phyloP scores from a whole-genome alignment of 2,329 filamentous ascomycete species.

The Aspergillus eucalypticola region DNA sequence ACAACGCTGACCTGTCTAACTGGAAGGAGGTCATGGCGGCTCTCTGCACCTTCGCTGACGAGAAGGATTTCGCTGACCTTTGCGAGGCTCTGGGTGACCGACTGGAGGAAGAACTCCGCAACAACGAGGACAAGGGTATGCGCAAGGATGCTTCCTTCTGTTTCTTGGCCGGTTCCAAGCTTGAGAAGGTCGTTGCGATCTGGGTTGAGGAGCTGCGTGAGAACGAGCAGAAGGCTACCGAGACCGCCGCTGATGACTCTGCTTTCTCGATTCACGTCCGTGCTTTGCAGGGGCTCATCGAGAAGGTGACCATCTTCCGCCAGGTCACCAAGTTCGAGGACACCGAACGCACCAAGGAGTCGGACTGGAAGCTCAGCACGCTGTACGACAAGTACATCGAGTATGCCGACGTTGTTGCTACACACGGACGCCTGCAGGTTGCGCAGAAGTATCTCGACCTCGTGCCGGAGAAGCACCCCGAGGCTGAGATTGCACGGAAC shows the following conservation, averaged over 20 bases:
- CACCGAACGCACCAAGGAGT: conserved; percentile 66
- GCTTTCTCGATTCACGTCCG: conserved; percentile 90
- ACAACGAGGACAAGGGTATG: conserved; percentile 55
- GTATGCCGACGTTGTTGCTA: conserved; percentile 91
- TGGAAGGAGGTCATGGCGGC: conserved; percentile 98
- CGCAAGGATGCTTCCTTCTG: conserved; percentile 95
- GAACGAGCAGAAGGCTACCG: conserved; percentile 71
- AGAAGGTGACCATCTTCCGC: conserved; percentile 97
- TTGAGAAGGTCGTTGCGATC: conserved; percentile 94
- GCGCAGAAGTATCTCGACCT: conserved; percentile 92
- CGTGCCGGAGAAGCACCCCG: conserved; percentile 77
- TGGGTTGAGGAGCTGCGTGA: conserved; percentile 91
- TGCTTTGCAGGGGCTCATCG: conserved; percentile 88
- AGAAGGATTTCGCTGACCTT: conserved; percentile 87
- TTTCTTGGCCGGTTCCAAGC: conserved; percentile 90
- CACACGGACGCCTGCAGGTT: conserved; percentile 80
- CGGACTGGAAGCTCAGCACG: conserved; percentile 83
- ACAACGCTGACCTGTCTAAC: conserved; percentile 87
- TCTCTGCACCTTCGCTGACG: conserved; percentile 91
- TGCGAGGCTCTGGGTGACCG: conserved; percentile 94
- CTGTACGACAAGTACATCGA: conserved; percentile 96
- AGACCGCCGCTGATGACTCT: conserved; percentile 70
- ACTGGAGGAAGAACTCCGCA: conserved; percentile 67
- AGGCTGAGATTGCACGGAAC: conserved; percentile 81
- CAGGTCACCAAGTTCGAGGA: conserved; percentile 91